Evolutionary conservation across 2,329 filamentous ascomycete genomes (phyloP).

Genomic region (Escovopsis sp.): DNA sequence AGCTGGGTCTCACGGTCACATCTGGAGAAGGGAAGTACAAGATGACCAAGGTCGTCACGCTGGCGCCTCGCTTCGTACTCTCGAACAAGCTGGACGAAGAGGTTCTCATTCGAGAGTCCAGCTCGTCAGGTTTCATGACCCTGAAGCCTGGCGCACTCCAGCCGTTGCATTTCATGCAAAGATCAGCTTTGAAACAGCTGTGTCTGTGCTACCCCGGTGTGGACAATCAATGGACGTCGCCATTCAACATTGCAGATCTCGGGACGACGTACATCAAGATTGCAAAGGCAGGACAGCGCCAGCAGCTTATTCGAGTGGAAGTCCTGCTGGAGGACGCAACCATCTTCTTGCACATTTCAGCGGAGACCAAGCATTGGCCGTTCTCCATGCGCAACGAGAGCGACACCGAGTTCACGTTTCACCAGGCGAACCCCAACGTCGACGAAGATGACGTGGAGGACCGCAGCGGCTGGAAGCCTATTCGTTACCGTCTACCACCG

Average conservation of each 20-base stretch:
- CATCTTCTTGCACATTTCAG: conserved; percentile 78
- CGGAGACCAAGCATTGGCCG: conserved; percentile 92
- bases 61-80: conserved; percentile 82
- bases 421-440: conserved; percentile 82
- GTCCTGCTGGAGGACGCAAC: conserved; percentile 86
- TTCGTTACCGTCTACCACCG: conserved; percentile 80
- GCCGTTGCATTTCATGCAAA: conserved; percentile 80
- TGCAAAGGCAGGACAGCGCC: conserved; percentile 72
- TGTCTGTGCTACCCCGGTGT: conserved; percentile 87
- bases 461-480: conserved; percentile 76
- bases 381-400: conserved; percentile 99
- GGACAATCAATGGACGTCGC: conserved; percentile 94
- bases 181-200: conserved; percentile 70
- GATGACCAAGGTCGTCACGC: conserved; percentile 85
- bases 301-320: conserved; percentile 76
- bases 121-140: conserved; percentile 71
- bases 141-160: conserved; percentile 66
- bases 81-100: conserved; percentile 88
- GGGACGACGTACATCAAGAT: conserved; percentile 90
- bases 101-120: conserved; percentile 79
- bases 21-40: conserved; percentile 97
- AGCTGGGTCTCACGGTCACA: conserved; percentile 76
- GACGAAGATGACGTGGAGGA: conserved; percentile 82
- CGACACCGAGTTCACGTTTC: conserved; percentile 92
- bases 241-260: conserved; percentile 92